Conservation (phyloP, 495 filamentous ascomycete species). For the Aspergillus heteromorphus region DNA sequence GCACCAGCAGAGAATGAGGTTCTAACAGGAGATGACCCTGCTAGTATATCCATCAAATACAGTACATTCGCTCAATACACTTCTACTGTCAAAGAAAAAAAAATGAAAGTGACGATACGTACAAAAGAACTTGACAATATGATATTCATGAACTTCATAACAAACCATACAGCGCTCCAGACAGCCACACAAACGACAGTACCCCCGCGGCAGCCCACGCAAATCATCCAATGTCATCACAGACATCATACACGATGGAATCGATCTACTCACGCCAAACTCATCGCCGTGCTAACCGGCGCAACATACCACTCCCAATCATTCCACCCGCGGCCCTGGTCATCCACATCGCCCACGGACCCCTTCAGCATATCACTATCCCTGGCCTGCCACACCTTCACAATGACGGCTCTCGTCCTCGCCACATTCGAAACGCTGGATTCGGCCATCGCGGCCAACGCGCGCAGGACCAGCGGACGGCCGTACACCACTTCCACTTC, state of each 20-base stretch:
- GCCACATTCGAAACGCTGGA: constrained; percentile 38
- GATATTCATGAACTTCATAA: too few species aligned
- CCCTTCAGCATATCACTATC: constrained; percentile 33
- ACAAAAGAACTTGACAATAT: too few species aligned
- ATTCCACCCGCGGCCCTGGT: constrained; percentile 19
- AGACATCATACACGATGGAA: background rate
- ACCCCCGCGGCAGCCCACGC: too few species aligned
- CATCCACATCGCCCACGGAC: constrained; percentile 10
- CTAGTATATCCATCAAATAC: too few species aligned
- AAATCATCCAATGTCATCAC: background rate
- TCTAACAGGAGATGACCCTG: too few species aligned
- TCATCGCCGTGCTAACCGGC: constrained; percentile 39
- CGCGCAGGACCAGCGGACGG: constrained; percentile 34
- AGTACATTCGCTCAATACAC: too few species aligned
- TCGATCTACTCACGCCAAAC: constrained; percentile 40
- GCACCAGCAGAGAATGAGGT: too few species aligned
- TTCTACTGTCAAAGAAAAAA: too few species aligned
- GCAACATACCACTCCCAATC: constrained; percentile 43
- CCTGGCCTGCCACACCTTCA: constrained; percentile 39
- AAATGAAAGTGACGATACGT: background rate
- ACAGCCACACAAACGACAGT: too few species aligned
- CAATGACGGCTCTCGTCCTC: constrained; percentile 37
- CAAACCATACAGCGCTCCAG: too few species aligned
- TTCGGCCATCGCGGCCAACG: constrained; percentile 36
- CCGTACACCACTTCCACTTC: constrained; percentile 21